Base-by-base conservation (phyloP, 1,284 basidiomycete species). In the Apiotrichum veenhuisii region DNA sequence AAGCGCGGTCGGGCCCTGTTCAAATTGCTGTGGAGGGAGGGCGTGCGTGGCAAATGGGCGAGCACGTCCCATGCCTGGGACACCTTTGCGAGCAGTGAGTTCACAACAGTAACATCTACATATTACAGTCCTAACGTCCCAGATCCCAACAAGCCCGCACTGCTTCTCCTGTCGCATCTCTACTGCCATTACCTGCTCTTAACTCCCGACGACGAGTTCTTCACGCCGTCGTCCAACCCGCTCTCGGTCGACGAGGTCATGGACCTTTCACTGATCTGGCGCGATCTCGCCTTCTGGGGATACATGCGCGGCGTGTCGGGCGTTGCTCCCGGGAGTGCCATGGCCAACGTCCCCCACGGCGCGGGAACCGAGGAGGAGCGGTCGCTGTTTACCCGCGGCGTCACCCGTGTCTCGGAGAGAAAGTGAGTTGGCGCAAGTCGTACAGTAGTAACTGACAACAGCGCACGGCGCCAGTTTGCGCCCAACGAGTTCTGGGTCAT, bases 121-220 rank as follows among this genome's bases (percentile, higher is more conserved):
- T 14, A 18, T 5, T 10, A 10, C 11, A 18, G 7, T 22, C 36
- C 62, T 63, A 44, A 63, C 55, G 23, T 1, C 3, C 71, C 0
- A 76, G 71, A 63, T 55, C 68, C 55, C 18, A 79, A 40, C 14
- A 87, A 86, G 82, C 82, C 86, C 0, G 80, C 88, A 1, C 77
- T 98, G 2, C 77, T 98, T 3, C 82, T 97, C 49, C 82, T 97
- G 4, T 82, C 85, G 9, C 88, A 94, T 55, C 76, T 97, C 20
- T 95, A 97, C 73, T 84, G 85, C 2, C 88, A 95, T 62, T 84
- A 87, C 14, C 83, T 98, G 20, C 80, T 93, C 40, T 91, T 93
- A 0, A 89, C 98, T 80, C 91, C 91, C 2, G 96, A 98, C 66
- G 95, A 98, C 73, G 95, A 98, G 74, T 98, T 98, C 77, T 94